A percentile compares a stretch with the other conserved stretches of the same genome.
phyloP scores from a whole-genome alignment of 176 grass and related monocot species.

The Chrysopogon serrulatus region DNA sequence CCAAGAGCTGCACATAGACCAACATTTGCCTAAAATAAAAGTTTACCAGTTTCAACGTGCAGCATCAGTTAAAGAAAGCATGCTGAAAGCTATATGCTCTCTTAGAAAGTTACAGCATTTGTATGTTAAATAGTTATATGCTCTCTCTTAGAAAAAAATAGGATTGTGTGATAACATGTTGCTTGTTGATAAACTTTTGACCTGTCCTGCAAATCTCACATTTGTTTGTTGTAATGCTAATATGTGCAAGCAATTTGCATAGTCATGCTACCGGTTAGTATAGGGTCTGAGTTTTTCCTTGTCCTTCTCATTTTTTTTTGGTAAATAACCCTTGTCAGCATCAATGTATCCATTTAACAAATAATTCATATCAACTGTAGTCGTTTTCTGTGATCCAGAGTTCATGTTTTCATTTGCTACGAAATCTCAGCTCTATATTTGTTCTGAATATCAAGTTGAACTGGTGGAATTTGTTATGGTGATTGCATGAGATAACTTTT shows the following conservation, averaged over 20 bases:
- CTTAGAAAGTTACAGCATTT: neutral
- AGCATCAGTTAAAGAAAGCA: neutral
- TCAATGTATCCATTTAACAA: neutral
- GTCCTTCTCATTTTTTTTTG: neutral
- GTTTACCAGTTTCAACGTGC: neutral
- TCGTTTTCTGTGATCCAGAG: neutral
- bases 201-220: neutral
- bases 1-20: neutral
- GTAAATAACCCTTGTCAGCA: neutral
- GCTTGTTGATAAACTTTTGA: neutral
- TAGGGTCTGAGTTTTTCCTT: neutral
- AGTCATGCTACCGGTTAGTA: neutral
- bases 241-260: neutral
- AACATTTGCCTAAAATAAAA: neutral
- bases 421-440: neutral
- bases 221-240: neutral
- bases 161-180: neutral
- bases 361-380: neutral
- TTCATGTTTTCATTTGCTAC: neutral
- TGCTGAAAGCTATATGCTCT: neutral
- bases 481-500: neutral
- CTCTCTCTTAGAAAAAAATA: neutral
- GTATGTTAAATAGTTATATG: neutral
- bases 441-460: neutral
- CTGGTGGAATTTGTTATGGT: neutral